Evolutionary conservation across 768 basidiomycete species (phyloP).

Genomic region (Mycena epipterygia): DNA sequence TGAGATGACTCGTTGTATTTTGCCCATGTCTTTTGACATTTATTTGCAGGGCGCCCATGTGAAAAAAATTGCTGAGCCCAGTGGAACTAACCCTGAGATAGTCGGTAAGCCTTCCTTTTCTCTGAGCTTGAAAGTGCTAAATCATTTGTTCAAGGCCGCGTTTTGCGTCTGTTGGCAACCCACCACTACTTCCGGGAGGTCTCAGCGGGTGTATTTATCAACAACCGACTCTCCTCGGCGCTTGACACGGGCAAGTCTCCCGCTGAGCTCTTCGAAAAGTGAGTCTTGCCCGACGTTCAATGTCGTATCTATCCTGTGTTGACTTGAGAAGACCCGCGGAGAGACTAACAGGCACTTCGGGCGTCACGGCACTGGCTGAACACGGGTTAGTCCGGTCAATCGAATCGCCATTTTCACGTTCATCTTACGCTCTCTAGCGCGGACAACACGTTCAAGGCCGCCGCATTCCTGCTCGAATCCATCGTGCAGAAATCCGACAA

Average conservation of each 20-base stretch:
- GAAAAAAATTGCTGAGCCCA: conserved; percentile 44
- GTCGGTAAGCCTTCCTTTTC: conserved; percentile 41
- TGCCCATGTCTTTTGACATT: conserved; percentile 39
- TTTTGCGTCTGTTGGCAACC: conserved; percentile 49
- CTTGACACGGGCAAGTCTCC: conserved; percentile 43
- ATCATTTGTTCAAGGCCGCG: conserved; percentile 38
- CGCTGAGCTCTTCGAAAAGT: conserved; percentile 26
- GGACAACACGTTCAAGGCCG: conserved; percentile 25
- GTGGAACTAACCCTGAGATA: conserved; percentile 38
- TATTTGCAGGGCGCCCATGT: background rate
- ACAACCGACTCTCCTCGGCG: conserved; percentile 47
- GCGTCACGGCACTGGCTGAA: conserved; percentile 31
- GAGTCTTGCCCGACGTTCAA: background rate
- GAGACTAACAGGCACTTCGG: conserved; percentile 28
- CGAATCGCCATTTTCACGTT: background rate
- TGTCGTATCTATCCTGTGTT: too few relatives aligned
- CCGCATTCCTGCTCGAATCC: background rate
- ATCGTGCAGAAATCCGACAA: background rate
- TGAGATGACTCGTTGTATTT: conserved; percentile 24
- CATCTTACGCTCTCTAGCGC: conserved; percentile 20
- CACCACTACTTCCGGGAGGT: conserved; percentile 51
- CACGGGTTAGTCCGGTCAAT: conserved; percentile 13
- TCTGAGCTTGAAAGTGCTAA: too few relatives aligned
- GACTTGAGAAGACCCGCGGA: too few relatives aligned
- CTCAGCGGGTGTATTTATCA: conserved; percentile 44